phyloP scores from a whole-genome alignment of 2,329 filamentous ascomycete species.

The Cyanodermella asteris region DNA sequence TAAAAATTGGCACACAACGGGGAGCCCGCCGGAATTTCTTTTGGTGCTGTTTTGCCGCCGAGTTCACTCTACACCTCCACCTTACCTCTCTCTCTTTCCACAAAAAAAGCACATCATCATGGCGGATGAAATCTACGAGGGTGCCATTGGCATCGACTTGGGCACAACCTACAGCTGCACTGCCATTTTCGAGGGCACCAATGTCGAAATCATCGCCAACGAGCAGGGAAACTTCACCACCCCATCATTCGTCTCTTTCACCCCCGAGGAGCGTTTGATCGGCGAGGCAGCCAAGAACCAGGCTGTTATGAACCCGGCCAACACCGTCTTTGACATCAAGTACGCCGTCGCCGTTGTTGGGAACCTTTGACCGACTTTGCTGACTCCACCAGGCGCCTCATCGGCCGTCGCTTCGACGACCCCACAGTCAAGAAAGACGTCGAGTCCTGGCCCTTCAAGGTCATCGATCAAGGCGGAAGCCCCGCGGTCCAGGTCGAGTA shows the following conservation, averaged over 20 bases:
- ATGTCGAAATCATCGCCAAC: constrained; percentile 99
- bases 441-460: constrained; percentile 98
- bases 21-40: no score
- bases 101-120: no score
- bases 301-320: constrained; percentile 95
- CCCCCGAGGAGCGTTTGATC: constrained; percentile 93
- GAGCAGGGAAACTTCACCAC: constrained; percentile 99
- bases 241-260: constrained; percentile 98
- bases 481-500: constrained; percentile 92
- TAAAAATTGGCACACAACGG: no score
- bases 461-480: constrained; percentile 69
- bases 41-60: no score
- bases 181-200: constrained; percentile 96
- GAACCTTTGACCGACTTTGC: constrained; percentile 1
- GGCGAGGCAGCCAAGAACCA: constrained; percentile 99
- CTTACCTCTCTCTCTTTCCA: no score
- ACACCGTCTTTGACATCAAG: constrained; percentile 99
- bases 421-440: constrained; percentile 96
- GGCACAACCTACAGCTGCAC: constrained; percentile 99
- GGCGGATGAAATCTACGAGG: constrained; percentile 97
- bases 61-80: no score
- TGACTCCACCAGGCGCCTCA: constrained; percentile 53
- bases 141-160: constrained; percentile 99
- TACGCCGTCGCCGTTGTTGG: constrained; percentile 25
- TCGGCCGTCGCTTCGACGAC: constrained; percentile 88